These are phyloP conservation scores for Nymphaea thermarum DNA, from an alignment of 164 flowering plant genomes.

Conservation along the genomic window DNA sequence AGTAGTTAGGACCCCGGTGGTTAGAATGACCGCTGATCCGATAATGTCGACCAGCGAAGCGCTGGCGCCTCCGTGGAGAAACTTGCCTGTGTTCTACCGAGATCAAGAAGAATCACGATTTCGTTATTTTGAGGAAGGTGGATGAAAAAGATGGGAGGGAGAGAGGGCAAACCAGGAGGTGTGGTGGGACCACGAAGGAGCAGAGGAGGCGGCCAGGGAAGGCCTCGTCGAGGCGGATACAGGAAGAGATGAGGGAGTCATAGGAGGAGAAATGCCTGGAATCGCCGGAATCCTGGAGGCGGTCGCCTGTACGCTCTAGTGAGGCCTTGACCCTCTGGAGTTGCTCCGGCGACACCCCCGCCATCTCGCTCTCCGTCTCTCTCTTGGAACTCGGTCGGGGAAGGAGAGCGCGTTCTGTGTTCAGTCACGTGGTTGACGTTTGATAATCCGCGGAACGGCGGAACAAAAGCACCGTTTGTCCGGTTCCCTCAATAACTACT, in stretches of 20 bases:
- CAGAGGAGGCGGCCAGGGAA: conserved; percentile 12
- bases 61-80: conserved; percentile 13
- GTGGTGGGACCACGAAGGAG: conserved; percentile 9
- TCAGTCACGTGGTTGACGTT: too few relatives aligned
- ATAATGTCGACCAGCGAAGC: conserved; percentile 10
- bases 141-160: not conserved
- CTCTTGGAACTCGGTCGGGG: too few relatives aligned
- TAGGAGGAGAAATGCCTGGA: conserved; percentile 1
- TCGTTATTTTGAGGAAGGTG: not conserved
- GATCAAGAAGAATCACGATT: not conserved
- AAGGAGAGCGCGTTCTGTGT: too few relatives aligned
- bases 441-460: too few relatives aligned
- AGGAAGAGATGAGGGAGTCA: conserved; percentile 4
- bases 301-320: conserved; percentile 1
- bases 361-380: too few relatives aligned
- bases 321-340: not conserved
- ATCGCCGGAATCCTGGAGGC: conserved; percentile 2
- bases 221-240: conserved; percentile 7
- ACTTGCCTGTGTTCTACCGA: conserved; percentile 5
- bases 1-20: conserved; percentile 6
- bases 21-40: conserved; percentile 10
- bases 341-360: not conserved
- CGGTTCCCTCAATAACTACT: too few relatives aligned
- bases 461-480: too few relatives aligned
- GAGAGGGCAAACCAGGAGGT: not conserved